phyloP scores from a whole-genome alignment of 1,284 basidiomycete genomes.

The Boletus sp. region DNA sequence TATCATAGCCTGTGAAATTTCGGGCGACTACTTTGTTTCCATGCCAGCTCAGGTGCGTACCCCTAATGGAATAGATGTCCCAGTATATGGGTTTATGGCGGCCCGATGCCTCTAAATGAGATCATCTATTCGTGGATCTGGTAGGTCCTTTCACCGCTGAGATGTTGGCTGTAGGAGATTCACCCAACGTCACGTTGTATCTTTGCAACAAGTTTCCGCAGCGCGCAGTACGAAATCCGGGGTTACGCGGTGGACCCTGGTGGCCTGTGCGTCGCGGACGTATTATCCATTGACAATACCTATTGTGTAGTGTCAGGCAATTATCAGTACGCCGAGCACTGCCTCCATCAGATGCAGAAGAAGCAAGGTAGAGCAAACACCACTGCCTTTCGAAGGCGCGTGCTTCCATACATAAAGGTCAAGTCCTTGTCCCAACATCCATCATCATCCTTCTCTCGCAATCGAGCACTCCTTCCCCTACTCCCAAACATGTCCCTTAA shows the following conservation, averaged over 20 bases:
- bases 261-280: neutral
- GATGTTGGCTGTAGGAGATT: neutral
- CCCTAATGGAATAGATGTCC: neutral
- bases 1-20: neutral
- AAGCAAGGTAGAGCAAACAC: neutral
- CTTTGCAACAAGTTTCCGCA: no score
- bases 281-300: neutral
- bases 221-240: neutral
- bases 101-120: no score
- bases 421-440: neutral
- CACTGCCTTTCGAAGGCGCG: constrained; percentile 19
- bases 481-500: constrained; percentile 35
- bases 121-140: neutral
- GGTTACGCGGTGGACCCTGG: no score
- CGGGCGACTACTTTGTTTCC: neutral
- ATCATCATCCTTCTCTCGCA: constrained; percentile 2
- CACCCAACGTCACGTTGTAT: neutral
- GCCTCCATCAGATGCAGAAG: constrained; percentile 10
- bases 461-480: neutral
- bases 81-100: neutral
- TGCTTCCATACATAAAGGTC: constrained; percentile 21
- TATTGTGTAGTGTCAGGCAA: neutral
- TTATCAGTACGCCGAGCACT: constrained; percentile 5
- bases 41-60: neutral
- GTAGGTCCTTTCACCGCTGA: neutral